These are phyloP conservation scores for Candida berthetii DNA, from an alignment of 805 yeast genomes.

Conservation along the genomic window DNA sequence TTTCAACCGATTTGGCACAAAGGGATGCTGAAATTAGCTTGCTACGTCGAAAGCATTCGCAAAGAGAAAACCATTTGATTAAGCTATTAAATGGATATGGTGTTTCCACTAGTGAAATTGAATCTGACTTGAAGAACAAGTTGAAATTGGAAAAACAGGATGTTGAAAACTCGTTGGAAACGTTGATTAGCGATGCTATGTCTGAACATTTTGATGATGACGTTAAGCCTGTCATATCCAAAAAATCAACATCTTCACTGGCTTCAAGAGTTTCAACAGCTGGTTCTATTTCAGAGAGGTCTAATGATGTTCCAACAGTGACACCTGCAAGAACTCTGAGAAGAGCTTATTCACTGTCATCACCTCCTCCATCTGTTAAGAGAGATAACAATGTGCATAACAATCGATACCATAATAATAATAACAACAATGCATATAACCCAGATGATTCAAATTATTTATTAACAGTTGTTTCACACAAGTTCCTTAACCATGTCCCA, in stretches of 20 bases:
- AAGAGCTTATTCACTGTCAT: slow-evolving; percentile 16
- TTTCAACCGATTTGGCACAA: slow-evolving; percentile 40
- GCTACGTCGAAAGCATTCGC: slow-evolving; percentile 25
- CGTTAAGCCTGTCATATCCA: neutral
- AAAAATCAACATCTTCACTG: neutral
- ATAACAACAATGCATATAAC: neutral
- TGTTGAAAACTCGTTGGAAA: slow-evolving; percentile 19
- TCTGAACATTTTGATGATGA: slow-evolving; percentile 12
- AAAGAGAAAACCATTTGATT: slow-evolving; percentile 27
- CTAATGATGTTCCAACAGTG: neutral
- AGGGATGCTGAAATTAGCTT: slow-evolving; percentile 40
- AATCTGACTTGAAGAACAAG: slow-evolving; percentile 19
- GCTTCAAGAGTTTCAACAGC: neutral
- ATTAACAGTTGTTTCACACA: slow-evolving; percentile 12
- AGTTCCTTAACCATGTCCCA: slow-evolving; percentile 13
- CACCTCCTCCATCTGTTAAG: slow-evolving; percentile 7
- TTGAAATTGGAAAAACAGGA: slow-evolving; percentile 6
- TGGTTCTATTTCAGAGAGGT: neutral
- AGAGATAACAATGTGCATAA: too few species aligned
- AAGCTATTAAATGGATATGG: slow-evolving; percentile 30
- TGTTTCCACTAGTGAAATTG: slow-evolving; percentile 29
- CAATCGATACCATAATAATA: neutral
- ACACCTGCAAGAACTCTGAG: slow-evolving; percentile 6
- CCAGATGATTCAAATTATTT: slow-evolving; percentile 1
- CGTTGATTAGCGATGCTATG: slow-evolving; percentile 26